Evolutionary conservation across 805 yeast species (phyloP).

Genomic region (Wickerhamomyces subpelliculosus): DNA sequence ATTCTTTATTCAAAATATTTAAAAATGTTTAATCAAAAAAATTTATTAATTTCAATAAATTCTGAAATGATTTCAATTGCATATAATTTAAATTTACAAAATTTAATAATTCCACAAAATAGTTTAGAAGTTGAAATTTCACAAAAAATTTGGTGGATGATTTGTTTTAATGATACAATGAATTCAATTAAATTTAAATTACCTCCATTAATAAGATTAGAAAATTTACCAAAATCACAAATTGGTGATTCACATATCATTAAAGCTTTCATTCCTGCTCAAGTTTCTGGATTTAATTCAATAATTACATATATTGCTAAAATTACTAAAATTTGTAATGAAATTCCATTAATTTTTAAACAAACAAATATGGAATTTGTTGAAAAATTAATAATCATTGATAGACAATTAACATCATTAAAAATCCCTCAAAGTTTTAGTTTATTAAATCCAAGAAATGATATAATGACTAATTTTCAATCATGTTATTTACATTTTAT

Average conservation of each 20-base stretch:
- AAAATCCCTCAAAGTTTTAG: constrained; percentile 8
- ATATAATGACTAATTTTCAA: constrained; percentile 11
- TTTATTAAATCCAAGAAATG: constrained; percentile 12
- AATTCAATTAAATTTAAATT: constrained; percentile 11
- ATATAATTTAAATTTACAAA: constrained; percentile 14
- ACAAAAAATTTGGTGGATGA: constrained; percentile 17
- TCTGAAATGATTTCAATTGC: constrained; percentile 19
- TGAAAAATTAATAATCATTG: constrained; percentile 14
- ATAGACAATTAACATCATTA: constrained; percentile 14
- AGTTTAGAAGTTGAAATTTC: constrained; percentile 11
- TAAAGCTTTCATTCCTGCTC: constrained; percentile 19
- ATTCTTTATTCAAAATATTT: constrained; percentile 11
- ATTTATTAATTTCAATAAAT: constrained; percentile 11
- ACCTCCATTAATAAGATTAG: constrained; percentile 13
- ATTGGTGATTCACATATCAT: constrained; percentile 12
- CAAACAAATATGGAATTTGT: constrained; percentile 9
- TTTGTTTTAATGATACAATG: constrained; percentile 15
- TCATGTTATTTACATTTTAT: constrained; percentile 12
- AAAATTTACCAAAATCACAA: constrained; percentile 4
- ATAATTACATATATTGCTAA: constrained; percentile 14
- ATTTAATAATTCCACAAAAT: constrained; percentile 13
- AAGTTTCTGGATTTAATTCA: constrained; percentile 11
- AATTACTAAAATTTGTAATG: constrained; percentile 15
- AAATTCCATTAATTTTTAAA: constrained; percentile 8
- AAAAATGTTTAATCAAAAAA: constrained; percentile 10